Evolutionary conservation across 139 green algal species (phyloP).

Genomic region (Desmodesmus armatus): DNA sequence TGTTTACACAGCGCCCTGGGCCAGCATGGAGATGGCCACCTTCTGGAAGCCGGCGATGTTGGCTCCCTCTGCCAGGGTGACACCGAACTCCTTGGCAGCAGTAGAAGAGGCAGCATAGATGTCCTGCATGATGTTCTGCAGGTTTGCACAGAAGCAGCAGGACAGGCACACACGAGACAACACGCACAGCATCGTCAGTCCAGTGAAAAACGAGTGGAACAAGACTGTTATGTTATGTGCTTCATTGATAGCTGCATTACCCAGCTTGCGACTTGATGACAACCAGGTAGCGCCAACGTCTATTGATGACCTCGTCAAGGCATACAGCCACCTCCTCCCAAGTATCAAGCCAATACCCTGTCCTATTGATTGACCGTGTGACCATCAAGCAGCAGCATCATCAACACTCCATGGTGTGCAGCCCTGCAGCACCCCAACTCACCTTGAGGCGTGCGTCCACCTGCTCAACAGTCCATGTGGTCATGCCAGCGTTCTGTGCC

Average conservation of each 20-base stretch:
- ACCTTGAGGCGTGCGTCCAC: conserved; percentile 76
- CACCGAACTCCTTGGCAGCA: conserved; percentile 60
- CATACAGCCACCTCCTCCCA: too few species aligned
- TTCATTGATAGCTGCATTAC: too few species aligned
- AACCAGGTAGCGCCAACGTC: too few species aligned
- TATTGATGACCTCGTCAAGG: too few species aligned
- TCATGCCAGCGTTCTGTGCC: conserved; percentile 82
- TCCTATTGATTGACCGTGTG: too few species aligned
- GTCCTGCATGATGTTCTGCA: conserved; percentile 33
- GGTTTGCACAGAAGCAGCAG: neutral
- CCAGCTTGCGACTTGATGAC: too few species aligned
- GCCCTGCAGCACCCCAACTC: neutral
- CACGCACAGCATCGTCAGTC: too few species aligned
- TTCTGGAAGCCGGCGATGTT: conserved; percentile 85
- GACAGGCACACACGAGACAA: too few species aligned
- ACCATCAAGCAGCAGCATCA: too few species aligned
- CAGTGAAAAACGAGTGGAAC: too few species aligned
- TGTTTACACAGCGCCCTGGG: conserved; percentile 72
- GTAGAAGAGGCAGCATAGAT: conserved; percentile 20
- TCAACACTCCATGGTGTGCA: neutral
- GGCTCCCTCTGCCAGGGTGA: conserved; percentile 67
- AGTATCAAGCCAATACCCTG: too few species aligned
- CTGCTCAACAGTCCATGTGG: conserved; percentile 74
- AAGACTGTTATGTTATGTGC: too few species aligned
- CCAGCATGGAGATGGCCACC: conserved; percentile 76